phyloP scores from a whole-genome alignment of 108 stramenopile genomes.

The Cyclostephanos invisitatus region DNA sequence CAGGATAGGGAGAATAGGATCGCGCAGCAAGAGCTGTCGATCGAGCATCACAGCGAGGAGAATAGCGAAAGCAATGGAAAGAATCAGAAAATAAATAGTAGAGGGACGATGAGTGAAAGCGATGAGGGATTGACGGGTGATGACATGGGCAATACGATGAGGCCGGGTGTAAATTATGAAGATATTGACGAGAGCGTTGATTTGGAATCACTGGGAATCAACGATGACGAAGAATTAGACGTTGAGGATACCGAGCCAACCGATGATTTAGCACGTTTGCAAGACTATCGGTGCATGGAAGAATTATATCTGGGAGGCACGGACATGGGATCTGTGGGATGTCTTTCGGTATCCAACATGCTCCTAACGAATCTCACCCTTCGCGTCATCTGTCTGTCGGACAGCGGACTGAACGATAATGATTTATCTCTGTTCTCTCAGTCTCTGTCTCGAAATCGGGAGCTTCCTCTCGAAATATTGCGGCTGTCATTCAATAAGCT shows the following conservation, averaged over 20 bases:
- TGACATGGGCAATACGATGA: background rate
- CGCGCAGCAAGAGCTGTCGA: conserved; percentile 19
- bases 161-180: conserved; percentile 7
- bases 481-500: conserved; percentile 75
- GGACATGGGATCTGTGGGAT: conserved; percentile 56
- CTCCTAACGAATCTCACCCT: conserved; percentile 64
- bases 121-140: conserved; percentile 11
- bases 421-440: conserved; percentile 75
- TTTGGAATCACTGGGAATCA: conserved; percentile 20
- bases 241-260: conserved; percentile 32
- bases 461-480: conserved; percentile 61
- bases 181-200: conserved; percentile 12
- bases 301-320: conserved; percentile 62
- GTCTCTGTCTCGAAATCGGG: conserved; percentile 71
- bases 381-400: conserved; percentile 56
- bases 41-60: background rate
- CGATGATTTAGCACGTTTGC: conserved; percentile 36
- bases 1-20: conserved; percentile 48
- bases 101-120: background rate
- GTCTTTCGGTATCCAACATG: conserved; percentile 69
- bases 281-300: conserved; percentile 52
- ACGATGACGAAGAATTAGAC: conserved; percentile 26
- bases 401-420: conserved; percentile 66
- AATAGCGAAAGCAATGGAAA: conserved; percentile 9
- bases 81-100: background rate